Percentiles rank a stretch among this genome's conserved stretches.
Evolutionary conservation across 352 stramenopile genomes (phyloP).

Genomic region (Phytophthora pinifolia): DNA sequence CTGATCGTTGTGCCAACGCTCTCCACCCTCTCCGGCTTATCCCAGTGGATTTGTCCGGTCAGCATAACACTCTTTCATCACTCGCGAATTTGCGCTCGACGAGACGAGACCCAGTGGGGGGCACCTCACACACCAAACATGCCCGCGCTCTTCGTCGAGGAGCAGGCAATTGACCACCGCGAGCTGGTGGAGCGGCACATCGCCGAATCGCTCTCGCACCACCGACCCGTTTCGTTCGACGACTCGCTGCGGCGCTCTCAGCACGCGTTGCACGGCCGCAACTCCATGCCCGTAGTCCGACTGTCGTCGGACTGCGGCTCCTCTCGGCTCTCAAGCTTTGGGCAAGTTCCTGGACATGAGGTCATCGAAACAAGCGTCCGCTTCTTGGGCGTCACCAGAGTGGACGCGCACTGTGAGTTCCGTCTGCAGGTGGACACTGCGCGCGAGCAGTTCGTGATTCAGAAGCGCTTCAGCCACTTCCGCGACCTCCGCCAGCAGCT

Average conservation of each 20-base stretch:
- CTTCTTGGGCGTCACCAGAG: constrained; percentile 45
- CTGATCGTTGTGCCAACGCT: constrained; percentile 23
- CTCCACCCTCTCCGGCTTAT: constrained; percentile 28
- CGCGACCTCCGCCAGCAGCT: constrained; percentile 55
- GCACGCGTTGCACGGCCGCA: constrained; percentile 1
- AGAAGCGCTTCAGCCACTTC: constrained; percentile 77
- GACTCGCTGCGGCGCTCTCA: constrained; percentile 14
- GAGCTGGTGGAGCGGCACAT: constrained; percentile 25
- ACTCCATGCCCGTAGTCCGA: constrained; percentile 17
- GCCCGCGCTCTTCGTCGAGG: constrained; percentile 9
- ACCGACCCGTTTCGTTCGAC: constrained; percentile 19
- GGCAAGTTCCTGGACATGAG: constrained; percentile 31
- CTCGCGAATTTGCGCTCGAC: constrained; percentile 17
- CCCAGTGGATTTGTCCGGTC: constrained; percentile 8
- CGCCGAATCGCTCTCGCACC: constrained; percentile 10
- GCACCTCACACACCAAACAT: constrained; percentile 6
- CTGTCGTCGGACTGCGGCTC: constrained; percentile 19
- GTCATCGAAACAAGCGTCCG: constrained; percentile 41
- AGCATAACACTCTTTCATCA: constrained; percentile 11
- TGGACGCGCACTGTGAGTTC: constrained; percentile 51
- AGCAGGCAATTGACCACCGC: constrained; percentile 11
- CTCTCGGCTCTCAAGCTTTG: constrained; percentile 19
- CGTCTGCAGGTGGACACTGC: constrained; percentile 57
- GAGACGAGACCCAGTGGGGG: background rate
- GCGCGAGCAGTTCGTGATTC: constrained; percentile 48